Conservation (phyloP, 331 rosid species). For the Acacia concinna region DNA sequence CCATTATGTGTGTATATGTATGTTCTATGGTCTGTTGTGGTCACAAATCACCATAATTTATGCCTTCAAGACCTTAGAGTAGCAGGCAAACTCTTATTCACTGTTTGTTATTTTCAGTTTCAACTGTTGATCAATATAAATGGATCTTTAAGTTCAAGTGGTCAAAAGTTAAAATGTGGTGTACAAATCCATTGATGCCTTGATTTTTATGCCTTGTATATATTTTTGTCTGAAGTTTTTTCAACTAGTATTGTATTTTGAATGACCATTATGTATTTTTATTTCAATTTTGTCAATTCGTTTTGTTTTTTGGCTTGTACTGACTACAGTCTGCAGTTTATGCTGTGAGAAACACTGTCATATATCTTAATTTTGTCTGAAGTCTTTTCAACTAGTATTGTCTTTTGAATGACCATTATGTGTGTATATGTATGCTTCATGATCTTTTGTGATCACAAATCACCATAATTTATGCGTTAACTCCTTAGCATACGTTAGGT, state of each 20-base stretch:
- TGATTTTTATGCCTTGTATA: too few relatives aligned
- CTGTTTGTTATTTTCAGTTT: not conserved
- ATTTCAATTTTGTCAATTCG: too few relatives aligned
- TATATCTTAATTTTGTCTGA: constrained; percentile 11
- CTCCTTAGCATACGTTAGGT: not conserved
- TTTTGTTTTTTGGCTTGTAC: not conserved
- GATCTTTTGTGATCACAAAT: not conserved
- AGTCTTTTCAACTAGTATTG: not conserved
- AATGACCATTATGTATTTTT: too few relatives aligned
- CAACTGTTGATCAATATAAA: not conserved
- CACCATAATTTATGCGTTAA: not conserved
- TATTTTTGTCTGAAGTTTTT: too few relatives aligned
- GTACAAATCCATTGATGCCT: too few relatives aligned
- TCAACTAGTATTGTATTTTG: too few relatives aligned
- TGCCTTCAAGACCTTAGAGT: not conserved
- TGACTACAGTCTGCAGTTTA: not conserved
- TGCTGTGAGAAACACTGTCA: too few relatives aligned
- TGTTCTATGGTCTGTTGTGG: constrained; percentile 13
- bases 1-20: not conserved
- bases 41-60: not conserved
- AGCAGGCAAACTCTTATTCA: not conserved
- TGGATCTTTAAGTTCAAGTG: not conserved
- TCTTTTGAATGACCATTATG: not conserved
- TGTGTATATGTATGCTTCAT: constrained; percentile 6
- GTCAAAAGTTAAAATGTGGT: not conserved